A percentile compares a stretch with the other conserved stretches of the same genome.
phyloP scores from a whole-genome alignment of 805 yeast genomes.

The Starmerella kuoi region DNA sequence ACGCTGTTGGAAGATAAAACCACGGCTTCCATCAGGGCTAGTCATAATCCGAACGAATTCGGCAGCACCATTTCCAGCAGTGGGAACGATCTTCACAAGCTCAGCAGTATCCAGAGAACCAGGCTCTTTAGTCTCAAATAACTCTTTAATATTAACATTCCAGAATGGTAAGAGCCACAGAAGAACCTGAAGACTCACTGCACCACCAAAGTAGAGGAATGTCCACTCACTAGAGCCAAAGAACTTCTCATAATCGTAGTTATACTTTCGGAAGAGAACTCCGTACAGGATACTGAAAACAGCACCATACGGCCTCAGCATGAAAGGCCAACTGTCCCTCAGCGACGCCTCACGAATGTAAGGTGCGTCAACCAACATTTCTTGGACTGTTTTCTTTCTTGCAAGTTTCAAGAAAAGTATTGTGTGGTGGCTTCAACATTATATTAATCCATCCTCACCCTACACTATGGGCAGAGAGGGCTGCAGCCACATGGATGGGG shows the following conservation, averaged over 20 bases:
- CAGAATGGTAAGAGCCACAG: constrained; percentile 88
- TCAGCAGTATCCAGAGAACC: constrained; percentile 48
- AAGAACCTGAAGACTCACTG: constrained; percentile 60
- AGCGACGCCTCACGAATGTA: constrained; percentile 61
- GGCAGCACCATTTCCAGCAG: constrained; percentile 75
- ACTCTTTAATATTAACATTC: constrained; percentile 60
- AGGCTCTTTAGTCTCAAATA: constrained; percentile 54
- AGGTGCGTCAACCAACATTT: constrained; percentile 49
- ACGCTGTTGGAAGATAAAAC: constrained; percentile 83
- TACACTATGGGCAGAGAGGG: no score
- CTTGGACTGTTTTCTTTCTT: no score
- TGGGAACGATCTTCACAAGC: constrained; percentile 64
- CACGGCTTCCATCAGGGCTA: constrained; percentile 43
- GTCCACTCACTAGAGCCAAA: constrained; percentile 94
- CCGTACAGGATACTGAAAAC: constrained; percentile 77
- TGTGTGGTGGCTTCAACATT: neutral
- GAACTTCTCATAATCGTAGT: constrained; percentile 59
- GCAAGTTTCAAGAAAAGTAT: no score
- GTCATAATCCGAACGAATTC: constrained; percentile 58
- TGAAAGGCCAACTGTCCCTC: constrained; percentile 51
- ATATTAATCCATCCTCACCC: no score
- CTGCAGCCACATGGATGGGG: no score
- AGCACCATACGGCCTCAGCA: constrained; percentile 63
- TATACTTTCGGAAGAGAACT: constrained; percentile 50
- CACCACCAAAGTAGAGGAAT: constrained; percentile 65